Evolutionary conservation across 2,329 filamentous ascomycete species (phyloP).

Genomic region (Aureobasidium leucospermi): DNA sequence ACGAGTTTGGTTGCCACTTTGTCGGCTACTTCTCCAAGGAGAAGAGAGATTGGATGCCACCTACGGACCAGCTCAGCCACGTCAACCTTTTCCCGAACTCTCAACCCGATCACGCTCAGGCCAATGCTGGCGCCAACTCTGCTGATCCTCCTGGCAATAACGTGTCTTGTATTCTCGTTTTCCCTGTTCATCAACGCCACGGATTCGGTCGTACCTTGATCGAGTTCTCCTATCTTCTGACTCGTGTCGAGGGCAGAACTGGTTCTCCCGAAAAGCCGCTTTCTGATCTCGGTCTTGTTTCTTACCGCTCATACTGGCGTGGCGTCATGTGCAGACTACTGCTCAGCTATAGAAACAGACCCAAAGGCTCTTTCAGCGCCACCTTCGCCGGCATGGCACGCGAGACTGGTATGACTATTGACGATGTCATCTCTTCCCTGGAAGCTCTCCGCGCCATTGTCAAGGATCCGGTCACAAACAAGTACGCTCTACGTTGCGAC

Average conservation of each 20-base stretch:
- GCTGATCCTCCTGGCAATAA: constrained; percentile 56
- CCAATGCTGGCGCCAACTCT: constrained; percentile 14
- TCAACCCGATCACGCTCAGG: constrained; percentile 16
- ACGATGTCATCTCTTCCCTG: constrained; percentile 90
- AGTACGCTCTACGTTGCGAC: constrained; percentile 85
- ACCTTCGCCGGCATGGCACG: constrained; percentile 64
- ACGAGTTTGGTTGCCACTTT: constrained; percentile 87
- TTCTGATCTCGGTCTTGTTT: constrained; percentile 95
- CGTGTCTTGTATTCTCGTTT: constrained; percentile 90
- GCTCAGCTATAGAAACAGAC: constrained; percentile 47
- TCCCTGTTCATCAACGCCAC: constrained; percentile 94
- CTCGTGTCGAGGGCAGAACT: constrained; percentile 84
- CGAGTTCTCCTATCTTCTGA: constrained; percentile 95
- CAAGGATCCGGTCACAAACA: constrained; percentile 77
- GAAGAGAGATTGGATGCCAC: constrained; percentile 53
- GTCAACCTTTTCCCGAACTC: constrained; percentile 20
- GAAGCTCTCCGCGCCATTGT: constrained; percentile 86
- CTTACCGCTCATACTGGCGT: constrained; percentile 96
- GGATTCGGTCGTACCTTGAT: constrained; percentile 95
- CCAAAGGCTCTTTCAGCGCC: constrained; percentile 25
- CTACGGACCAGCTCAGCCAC: constrained; percentile 56
- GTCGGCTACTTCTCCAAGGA: constrained; percentile 99
- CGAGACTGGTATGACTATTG: constrained; percentile 87
- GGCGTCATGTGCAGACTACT: constrained; percentile 81
- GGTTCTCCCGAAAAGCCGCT: constrained; percentile 95